Base-by-base conservation (phyloP, 169 alveolate genomes). In the Cyclospora cayetanensis region DNA sequence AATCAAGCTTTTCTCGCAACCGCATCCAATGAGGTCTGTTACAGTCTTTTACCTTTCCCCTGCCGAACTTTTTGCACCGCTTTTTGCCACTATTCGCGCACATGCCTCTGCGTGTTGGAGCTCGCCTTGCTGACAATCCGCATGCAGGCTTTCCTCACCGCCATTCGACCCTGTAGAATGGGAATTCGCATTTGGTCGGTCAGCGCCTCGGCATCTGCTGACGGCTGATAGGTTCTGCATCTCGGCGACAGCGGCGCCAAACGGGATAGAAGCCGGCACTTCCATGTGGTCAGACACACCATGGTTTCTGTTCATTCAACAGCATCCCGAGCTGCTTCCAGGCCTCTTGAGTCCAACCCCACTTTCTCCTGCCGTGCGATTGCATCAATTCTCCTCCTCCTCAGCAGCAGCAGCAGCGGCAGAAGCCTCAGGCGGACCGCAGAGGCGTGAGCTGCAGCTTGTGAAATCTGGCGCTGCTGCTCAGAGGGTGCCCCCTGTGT, bases 1-100 rank as follows among this genome's bases (percentile, higher is more conserved):
- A 39, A 92, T 93, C 2, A 95, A 96, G 90, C 94, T 97, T 41
- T 97, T 97, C 88, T 94, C 90, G 65, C 95, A 93, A 11, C 97
- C 97, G 42, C 98, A 97, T 66, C 97, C 97, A 1, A 90, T 77
- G 84, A 70, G 93, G 93, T 90, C 68, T 76, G 87, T 52, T 46
- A 66, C 43, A 42, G 53, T 3, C 37, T 31, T 18, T 34, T 46
- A 18, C 3, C 12, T 20, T 70, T 46, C 55, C 7, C 55, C 55
- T 0, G 0, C 34, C 52, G 41, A 0, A 1, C 3, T 9, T 9
- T 50, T 9, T 11, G 60, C 60, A n/a, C n/a, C n/a, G 60, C 9
- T 50, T 50, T 9, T 11, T 11, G 68, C 66, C 9, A 42, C 70
- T 76, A 42, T 27, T 11, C 68, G 46, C 55, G 66, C 29, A 42